A percentile compares a stretch with the other conserved stretches of the same genome.
These are phyloP conservation scores for Cercospora brassicicola DNA, from an alignment of 2,329 filamentous ascomycete species.

Conservation along the genomic window DNA sequence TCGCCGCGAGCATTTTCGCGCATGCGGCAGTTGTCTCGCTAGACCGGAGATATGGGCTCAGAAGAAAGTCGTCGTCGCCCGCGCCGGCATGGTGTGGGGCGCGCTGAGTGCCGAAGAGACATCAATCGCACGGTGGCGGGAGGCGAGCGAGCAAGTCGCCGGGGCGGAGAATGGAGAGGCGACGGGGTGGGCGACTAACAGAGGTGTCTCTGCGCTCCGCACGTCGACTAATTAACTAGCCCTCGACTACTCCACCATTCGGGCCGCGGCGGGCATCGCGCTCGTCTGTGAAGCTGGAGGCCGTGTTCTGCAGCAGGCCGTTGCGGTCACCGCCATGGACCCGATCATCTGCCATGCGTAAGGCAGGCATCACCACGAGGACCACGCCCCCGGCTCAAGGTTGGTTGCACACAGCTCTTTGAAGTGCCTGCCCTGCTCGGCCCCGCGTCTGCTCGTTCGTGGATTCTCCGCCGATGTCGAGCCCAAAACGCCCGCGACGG, in stretches of 20 bases:
- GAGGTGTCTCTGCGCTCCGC: neutral
- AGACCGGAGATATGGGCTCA: neutral
- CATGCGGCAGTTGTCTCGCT: slow-evolving; percentile 11
- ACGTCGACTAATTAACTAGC: neutral
- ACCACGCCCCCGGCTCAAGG: neutral
- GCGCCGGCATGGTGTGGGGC: neutral
- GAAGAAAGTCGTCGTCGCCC: neutral
- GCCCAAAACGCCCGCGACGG: neutral
- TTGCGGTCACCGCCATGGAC: neutral
- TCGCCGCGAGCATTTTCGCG: slow-evolving; percentile 34
- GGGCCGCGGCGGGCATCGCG: neutral
- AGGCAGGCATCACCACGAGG: neutral
- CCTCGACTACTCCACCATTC: slow-evolving; percentile 1
- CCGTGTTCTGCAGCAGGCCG: neutral
- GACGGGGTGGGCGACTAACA: neutral
- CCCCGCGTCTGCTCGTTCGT: neutral
- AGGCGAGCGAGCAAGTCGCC: neutral
- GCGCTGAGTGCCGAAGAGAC: neutral
- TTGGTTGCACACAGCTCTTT: neutral
- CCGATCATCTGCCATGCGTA: neutral
- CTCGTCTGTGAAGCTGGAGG: neutral
- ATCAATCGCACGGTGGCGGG: neutral
- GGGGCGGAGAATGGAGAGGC: neutral
- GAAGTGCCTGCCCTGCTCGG: neutral
- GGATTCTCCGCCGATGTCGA: neutral